Conservation (phyloP, 176 grass and related monocot genomes). For the Triticum turgidum region DNA sequence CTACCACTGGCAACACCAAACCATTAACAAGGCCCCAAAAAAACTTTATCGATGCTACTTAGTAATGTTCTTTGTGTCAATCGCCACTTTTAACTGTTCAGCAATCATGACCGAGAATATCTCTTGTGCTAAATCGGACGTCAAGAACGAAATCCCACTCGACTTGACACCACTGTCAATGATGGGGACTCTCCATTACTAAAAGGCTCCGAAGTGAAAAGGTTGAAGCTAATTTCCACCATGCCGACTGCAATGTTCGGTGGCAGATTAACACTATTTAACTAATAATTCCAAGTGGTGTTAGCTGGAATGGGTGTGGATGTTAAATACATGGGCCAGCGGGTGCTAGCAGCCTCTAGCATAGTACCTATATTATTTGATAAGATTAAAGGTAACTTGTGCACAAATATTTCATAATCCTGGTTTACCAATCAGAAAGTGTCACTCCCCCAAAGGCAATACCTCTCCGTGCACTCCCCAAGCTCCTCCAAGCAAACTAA, state of each 20-base stretch:
- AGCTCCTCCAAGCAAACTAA: not conserved
- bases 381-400: not conserved
- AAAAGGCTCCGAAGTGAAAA: not conserved
- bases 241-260: not conserved
- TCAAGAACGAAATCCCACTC: not conserved
- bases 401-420: not conserved
- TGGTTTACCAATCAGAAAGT: not conserved
- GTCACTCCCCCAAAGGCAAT: not conserved
- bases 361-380: not conserved
- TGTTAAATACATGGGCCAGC: not conserved
- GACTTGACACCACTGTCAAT: not conserved
- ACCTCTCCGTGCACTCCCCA: not conserved
- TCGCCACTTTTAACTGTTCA: not conserved
- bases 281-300: not conserved
- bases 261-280: not conserved
- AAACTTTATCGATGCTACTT: not conserved
- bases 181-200: not conserved
- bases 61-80: not conserved
- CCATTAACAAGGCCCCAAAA: not conserved
- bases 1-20: not conserved
- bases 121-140: not conserved
- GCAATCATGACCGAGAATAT: not conserved
- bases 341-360: not conserved
- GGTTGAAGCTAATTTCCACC: not conserved
- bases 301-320: slow-evolving; percentile 1